Evolutionary conservation across 768 basidiomycete genomes (phyloP).

Genomic region (Tricholoma hemisulphureum): DNA sequence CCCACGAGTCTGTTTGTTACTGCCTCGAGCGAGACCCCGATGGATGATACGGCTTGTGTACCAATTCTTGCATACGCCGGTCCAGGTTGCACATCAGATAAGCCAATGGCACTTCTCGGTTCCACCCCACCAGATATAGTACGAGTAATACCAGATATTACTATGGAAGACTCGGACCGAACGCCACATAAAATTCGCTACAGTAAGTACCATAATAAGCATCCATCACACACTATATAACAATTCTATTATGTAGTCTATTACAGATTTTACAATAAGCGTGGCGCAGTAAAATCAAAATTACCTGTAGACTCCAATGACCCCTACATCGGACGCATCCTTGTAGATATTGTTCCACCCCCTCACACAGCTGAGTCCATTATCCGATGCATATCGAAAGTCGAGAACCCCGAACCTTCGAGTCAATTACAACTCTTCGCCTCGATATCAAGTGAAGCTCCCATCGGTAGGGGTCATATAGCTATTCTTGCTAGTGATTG

Average conservation of each 20-base stretch:
- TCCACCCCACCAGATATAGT: background rate
- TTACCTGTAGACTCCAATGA: background rate
- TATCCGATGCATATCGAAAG: background rate
- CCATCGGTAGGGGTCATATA: background rate
- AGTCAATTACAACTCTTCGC: background rate
- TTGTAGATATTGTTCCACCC: background rate
- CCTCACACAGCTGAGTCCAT: background rate
- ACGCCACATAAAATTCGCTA: background rate
- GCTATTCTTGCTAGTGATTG: background rate
- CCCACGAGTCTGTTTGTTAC: background rate
- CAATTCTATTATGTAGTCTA: background rate
- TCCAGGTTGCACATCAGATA: background rate
- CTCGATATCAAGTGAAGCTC: background rate
- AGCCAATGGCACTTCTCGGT: background rate
- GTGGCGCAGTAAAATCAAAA: background rate
- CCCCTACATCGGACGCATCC: background rate
- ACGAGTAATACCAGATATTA: background rate
- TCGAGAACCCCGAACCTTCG: background rate
- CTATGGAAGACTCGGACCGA: background rate
- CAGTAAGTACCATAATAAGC: background rate
- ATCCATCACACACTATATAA: background rate
- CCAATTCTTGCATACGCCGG: background rate
- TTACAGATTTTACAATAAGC: background rate
- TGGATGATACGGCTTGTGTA: background rate
- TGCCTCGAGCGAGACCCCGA: background rate